Percentiles rank a stretch among this genome's conserved stretches.
phyloP scores from a whole-genome alignment of 2,329 filamentous ascomycete species.

The Talaromyces sp. region DNA sequence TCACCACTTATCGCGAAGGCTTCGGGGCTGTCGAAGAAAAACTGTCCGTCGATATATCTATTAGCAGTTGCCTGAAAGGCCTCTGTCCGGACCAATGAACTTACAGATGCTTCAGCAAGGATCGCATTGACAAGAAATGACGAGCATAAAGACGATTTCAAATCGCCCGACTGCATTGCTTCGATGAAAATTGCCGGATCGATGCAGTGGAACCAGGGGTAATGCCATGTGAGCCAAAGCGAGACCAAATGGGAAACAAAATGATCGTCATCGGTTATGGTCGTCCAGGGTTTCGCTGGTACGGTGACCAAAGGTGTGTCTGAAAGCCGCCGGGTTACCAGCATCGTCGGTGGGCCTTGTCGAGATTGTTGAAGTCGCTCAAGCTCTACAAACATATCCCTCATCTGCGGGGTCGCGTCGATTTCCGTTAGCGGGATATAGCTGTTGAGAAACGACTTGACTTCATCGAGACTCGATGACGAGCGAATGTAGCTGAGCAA shows the following conservation, averaged over 20 bases:
- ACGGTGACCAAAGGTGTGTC: slow-evolving; percentile 36
- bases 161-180: slow-evolving; percentile 30
- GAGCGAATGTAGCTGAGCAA: slow-evolving; percentile 4
- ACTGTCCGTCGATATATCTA: slow-evolving; percentile 22
- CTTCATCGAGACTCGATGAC: slow-evolving; percentile 1
- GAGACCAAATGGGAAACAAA: slow-evolving; percentile 79
- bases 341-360: background rate
- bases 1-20: slow-evolving; percentile 29
- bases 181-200: slow-evolving; percentile 71
- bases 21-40: slow-evolving; percentile 36
- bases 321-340: background rate
- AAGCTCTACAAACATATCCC: background rate
- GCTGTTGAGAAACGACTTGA: background rate
- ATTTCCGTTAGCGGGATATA: background rate
- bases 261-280: slow-evolving; percentile 69
- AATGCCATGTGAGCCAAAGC: slow-evolving; percentile 94
- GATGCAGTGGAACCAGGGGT: slow-evolving; percentile 79
- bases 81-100: slow-evolving; percentile 2
- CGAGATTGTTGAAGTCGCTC: background rate
- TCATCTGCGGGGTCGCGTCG: background rate
- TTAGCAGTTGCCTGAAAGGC: background rate
- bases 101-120: slow-evolving; percentile 55
- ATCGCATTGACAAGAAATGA: slow-evolving; percentile 84
- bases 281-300: slow-evolving; percentile 61
- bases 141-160: slow-evolving; percentile 70